Conservation (phyloP, 495 filamentous ascomycete species). For the Alectoria sarmentosa region DNA sequence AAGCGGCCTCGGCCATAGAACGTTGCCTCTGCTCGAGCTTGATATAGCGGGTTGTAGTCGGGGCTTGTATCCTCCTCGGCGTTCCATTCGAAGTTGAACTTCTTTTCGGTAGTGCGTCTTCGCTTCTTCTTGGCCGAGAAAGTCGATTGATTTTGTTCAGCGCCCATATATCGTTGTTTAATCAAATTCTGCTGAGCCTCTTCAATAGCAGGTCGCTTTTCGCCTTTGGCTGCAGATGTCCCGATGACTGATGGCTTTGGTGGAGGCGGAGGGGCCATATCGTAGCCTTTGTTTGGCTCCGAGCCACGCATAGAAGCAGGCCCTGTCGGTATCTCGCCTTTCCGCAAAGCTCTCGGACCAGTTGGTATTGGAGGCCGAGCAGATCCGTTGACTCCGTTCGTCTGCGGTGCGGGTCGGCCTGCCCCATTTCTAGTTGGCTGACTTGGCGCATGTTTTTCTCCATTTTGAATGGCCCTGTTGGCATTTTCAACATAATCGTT, state of each 20-base stretch:
- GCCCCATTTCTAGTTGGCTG: slow-evolving; percentile 18
- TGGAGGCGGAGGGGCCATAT: slow-evolving; percentile 48
- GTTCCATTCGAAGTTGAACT: slow-evolving; percentile 99
- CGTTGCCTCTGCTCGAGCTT: slow-evolving; percentile 60
- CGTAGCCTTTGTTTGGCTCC: slow-evolving; percentile 40
- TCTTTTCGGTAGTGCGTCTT: slow-evolving; percentile 85
- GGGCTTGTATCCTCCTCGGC: slow-evolving; percentile 88
- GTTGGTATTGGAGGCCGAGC: slow-evolving; percentile 52
- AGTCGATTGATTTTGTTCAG: slow-evolving; percentile 76
- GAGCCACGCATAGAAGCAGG: slow-evolving; percentile 46
- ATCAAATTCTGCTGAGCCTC: slow-evolving; percentile 72
- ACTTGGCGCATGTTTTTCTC: slow-evolving; percentile 25
- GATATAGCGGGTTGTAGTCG: slow-evolving; percentile 86
- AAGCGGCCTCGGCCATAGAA: slow-evolving; percentile 77
- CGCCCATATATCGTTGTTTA: slow-evolving; percentile 85
- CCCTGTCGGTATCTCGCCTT: slow-evolving; percentile 45
- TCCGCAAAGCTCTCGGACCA: slow-evolving; percentile 70
- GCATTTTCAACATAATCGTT: slow-evolving; percentile 41
- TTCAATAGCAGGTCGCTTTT: slow-evolving; percentile 53
- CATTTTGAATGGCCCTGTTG: slow-evolving; percentile 29
- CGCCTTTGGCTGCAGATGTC: slow-evolving; percentile 34
- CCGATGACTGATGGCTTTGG: slow-evolving; percentile 39
- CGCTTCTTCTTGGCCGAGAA: slow-evolving; percentile 97
- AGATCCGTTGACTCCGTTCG: slow-evolving; percentile 28
- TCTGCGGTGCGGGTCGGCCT: slow-evolving; percentile 13